Conservation (phyloP, 495 filamentous ascomycete species). For the Penicillium diatomitis region DNA sequence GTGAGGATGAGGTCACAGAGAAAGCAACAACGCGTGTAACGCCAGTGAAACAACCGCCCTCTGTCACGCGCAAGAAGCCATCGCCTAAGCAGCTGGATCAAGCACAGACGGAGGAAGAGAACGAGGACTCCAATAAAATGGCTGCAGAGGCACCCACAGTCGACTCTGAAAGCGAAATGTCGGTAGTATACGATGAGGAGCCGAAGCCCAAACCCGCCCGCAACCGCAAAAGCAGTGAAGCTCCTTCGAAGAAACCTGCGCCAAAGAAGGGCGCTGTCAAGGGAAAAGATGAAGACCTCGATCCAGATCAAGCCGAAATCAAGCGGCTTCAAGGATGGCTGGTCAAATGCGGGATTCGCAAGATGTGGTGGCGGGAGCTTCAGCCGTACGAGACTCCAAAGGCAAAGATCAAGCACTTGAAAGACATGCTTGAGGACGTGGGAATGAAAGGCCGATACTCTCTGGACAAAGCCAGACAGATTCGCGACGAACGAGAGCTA, state of each 20-base stretch:
- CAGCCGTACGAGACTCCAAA: constrained; percentile 62
- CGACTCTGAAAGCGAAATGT: constrained; percentile 72
- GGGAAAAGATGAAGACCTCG: constrained; percentile 38
- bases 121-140: constrained; percentile 11
- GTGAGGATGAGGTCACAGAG: constrained; percentile 18
- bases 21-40: constrained; percentile 15
- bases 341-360: constrained; percentile 85
- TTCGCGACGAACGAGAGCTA: constrained; percentile 77
- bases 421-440: constrained; percentile 61
- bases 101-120: constrained; percentile 20
- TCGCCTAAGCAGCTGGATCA: constrained; percentile 1
- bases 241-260: constrained; percentile 20
- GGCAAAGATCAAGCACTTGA: constrained; percentile 78
- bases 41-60: constrained; percentile 14
- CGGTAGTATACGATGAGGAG: constrained; percentile 63
- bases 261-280: constrained; percentile 21
- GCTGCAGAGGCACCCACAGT: constrained; percentile 27
- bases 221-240: constrained; percentile 29
- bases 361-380: constrained; percentile 82
- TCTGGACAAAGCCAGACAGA: constrained; percentile 69
- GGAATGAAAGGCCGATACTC: constrained; percentile 88
- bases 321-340: constrained; percentile 86
- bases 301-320: constrained; percentile 69
- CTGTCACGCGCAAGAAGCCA: constrained; percentile 19
- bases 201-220: constrained; percentile 48